Base-by-base conservation (phyloP, 768 basidiomycete genomes). In the Infundibulicybe gibba region DNA sequence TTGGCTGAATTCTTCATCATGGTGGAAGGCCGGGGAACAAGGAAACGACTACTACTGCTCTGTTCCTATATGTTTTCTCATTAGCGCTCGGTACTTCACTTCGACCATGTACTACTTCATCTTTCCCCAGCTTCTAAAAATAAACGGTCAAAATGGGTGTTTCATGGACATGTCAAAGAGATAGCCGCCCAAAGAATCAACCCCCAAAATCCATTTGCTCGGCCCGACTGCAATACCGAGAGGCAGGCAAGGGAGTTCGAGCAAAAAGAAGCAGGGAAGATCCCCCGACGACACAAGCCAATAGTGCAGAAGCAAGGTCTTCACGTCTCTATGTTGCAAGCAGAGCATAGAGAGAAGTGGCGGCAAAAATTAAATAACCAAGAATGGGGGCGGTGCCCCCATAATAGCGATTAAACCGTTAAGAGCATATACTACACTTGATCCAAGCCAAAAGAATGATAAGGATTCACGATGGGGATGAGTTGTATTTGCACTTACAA, bases 391-490 rank as follows among this genome's bases (percentile, higher is more conserved):
- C 74, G 62, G 69, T 76, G 74, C 69, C 71, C 62, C 67, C 71
- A 75, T 74, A 76, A 76, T 76, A 76, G 75, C 73, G 73, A 74
- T 83, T 81, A 81, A 81, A 81, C 80, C 81, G 80, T 82, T 82
- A 86, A 89, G 86, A 88, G 89, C 87, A 90, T 87, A 89, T 90
- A 90, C 87, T 89, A 90, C 87, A 90, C 87, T 89, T 89, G 87
- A 89, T 90, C 87, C 88, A 89, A 90, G 87, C 87, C 87, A 89
- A 87, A 85, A 87, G 85, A 87, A 85, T 86, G 85, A 85, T 85
- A 74, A 83, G 49, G 75, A 72, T 53, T 57, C 49, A 33, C 15
- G 3, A n/a, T 43, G 41, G 43, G 6, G 17, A 46, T 2, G 0
- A 3, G 2, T 2, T 15, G 45, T 44, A 66, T 71, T 64, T 67